Base-by-base conservation (phyloP, 2,329 filamentous ascomycete species). In the Monosporascus sp. region DNA sequence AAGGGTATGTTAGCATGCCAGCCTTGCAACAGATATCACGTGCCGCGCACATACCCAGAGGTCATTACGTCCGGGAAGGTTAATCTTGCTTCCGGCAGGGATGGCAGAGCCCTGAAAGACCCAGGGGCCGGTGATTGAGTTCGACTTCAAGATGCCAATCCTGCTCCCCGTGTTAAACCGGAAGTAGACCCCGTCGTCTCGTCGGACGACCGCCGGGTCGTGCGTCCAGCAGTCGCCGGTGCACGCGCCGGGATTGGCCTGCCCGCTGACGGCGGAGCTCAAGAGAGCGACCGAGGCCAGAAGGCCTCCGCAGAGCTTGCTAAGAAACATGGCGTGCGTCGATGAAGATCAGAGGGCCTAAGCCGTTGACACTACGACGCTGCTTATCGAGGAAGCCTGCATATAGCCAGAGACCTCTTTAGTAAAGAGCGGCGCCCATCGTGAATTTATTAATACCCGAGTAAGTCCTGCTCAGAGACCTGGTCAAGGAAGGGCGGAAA, bases 71-170 rank as follows among this genome's bases (percentile, higher is more conserved):
- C 74, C 73, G 1, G 64, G 50, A 20, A 72, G 61, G 54, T 71
- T 62, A 49, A 77, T 76, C 45, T 60, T 70, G 48, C 72, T 73
- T 4, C 70, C 70, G 18, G 48, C 38, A 1, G 72, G 67, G 25
- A 77, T 53, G 4, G 67, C 74, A n/a, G 69, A 64, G 20, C 75
- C 75, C 22, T 67, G 58, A 56, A 70, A 70, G 1, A 67, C 72
- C 75, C 76, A 78, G 7, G 73, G 72, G 1, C 74, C 74, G 5
- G 60, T 62, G 46, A 76, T 52, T 11, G 63, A 62, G n/a, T 62
- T 56, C 1, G 73, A 64, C 20, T 69, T 73, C 51, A 67, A 67
- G 50, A 75, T 72, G 46, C 67, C 67, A 57, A 76, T 74, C 45
- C 63, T 65, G 58, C 66, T 67, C 24, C 70, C 70, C 7, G 74